phyloP scores from a whole-genome alignment of 2,329 filamentous ascomycete species.

The Metarhizium sp. region DNA sequence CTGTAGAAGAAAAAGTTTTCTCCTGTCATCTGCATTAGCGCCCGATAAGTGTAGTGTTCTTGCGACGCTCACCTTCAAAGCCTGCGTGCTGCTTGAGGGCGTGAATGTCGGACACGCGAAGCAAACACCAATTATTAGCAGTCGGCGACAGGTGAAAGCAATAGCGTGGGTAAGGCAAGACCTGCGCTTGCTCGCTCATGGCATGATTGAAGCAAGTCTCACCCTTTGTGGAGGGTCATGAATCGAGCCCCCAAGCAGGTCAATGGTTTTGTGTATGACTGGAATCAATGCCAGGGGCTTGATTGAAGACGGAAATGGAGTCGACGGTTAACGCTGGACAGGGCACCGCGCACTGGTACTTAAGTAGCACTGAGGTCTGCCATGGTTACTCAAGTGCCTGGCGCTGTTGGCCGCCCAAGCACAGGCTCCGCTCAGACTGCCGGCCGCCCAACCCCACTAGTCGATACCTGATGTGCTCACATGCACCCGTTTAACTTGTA shows the following conservation, averaged over 20 bases:
- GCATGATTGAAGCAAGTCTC: conserved; percentile 25
- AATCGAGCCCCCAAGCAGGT: not conserved
- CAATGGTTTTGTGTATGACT: not conserved
- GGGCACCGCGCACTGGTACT: too few relatives aligned
- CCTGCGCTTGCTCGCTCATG: conserved; percentile 35
- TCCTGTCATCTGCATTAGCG: conserved; percentile 16
- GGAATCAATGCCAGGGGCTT: too few relatives aligned
- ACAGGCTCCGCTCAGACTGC: too few relatives aligned
- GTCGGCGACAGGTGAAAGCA: conserved; percentile 56
- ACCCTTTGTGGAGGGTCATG: not conserved
- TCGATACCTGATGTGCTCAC: too few relatives aligned
- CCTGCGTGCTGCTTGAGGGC: conserved; percentile 36
- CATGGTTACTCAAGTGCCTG: too few relatives aligned
- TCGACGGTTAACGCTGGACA: not conserved
- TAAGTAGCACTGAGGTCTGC: too few relatives aligned
- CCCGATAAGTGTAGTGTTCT: not conserved
- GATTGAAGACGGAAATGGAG: not conserved
- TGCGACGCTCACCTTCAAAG: conserved; percentile 39
- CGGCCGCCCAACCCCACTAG: too few relatives aligned
- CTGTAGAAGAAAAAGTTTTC: conserved; percentile 55
- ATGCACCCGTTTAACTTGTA: too few relatives aligned
- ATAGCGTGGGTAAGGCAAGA: conserved; percentile 48
- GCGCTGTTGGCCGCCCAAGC: too few relatives aligned
- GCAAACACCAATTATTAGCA: conserved; percentile 47
- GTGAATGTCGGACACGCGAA: conserved; percentile 42